Evolutionary conservation across 805 yeast genomes (phyloP), one percentile per base, ranked within the genome.

Genomic region (Kuraishia piskuri): DNA sequence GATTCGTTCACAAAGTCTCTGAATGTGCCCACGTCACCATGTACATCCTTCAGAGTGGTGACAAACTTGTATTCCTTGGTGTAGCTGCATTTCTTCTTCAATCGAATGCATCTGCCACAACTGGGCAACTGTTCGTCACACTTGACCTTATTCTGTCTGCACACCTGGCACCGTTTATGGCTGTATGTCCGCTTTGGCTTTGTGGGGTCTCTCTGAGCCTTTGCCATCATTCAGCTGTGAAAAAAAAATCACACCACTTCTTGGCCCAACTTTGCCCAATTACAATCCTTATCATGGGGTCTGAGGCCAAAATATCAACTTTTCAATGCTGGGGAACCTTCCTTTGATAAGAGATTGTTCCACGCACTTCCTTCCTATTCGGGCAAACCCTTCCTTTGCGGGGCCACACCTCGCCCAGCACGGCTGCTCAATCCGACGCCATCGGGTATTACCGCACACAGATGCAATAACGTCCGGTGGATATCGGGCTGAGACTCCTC

Each of bases 61-160:
- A 67, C 66, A 46, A 60, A 60, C 52, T 64, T 67, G 58, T 58
- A 61, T n/a, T 57, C 55, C 36, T 68, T 61, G 49, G 64, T 61
- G 53, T 73, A 73, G 1, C 63, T 59, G 55, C 77, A 73, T 3
- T 64, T 60, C 50, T 65, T 63, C 12, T 64, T 63, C 20, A 70
- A 54, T 23, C 67, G 65, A 0, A 61, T 54, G 52, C 77, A 73
- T 49, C 72, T 68, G 58, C 72, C 66, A 51, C 77, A 72, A 19
- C 62, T 57, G 0, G 71, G 71, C 9, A 59, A 53, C 0, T 56
- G 54, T 46, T 68, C 71, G 48, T 67, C 71, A 55, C 71, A 68
- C 59, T 68, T 73, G 53, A 73, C 63, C 55, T 72, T 72, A n/a
- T 75, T 61, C 48, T 69, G 57, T 56, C 72, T 72, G 60, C 77